Evolutionary conservation across 495 filamentous ascomycete genomes (phyloP), one percentile per base, ranked within the genome.

Genomic region (Parmelia sp.): DNA sequence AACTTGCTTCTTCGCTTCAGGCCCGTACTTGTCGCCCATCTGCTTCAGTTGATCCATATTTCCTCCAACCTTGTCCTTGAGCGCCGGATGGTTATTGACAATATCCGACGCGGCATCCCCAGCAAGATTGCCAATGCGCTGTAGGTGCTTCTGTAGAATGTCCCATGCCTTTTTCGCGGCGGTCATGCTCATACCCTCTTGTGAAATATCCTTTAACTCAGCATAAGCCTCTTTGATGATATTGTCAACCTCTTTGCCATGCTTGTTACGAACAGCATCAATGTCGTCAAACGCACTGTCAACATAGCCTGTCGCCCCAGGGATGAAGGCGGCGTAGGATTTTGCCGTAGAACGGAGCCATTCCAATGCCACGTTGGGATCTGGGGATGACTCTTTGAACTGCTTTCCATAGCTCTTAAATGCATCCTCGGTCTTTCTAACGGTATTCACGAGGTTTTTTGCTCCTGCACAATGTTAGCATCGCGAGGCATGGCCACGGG

Each of bases 41-140:
- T 84, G 70, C 76, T 86, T 88, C 51, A 89, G 71, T 71, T 86
- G 78, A 40, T 86, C 77, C 42, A 83, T 73, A 57, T 81, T 80
- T 7, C 80, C 82, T n/a, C 86, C 86, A 36, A 90, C 71, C 74
- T 84, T 83, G 70, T 89, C 81, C 75, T 87, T 86, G 15, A 89
- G 66, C 67, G 84, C 67, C 1, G 87, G 87, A 66, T 89, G 87
- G 65, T 87, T 85, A 57, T 87, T 76, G 42, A 88, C 70, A 37
- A 89, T 79, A 59, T 88, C 78, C 42, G 77, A 73, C 25, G 79
- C 76, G 0, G 84, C 80, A 66, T 84, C 81, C 19, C 78, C 80
- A 8, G 83, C 79, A 21, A 89, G 73, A 17, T 78, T 78, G 23
- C 77, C 78, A 2, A 88, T 66, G 42, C 79, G 74, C 40, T 75